Evolutionary conservation across 2,329 filamentous ascomycete species (phyloP), one percentile per base, ranked within the genome.

Genomic region (Drechslerella stenobrocha): DNA sequence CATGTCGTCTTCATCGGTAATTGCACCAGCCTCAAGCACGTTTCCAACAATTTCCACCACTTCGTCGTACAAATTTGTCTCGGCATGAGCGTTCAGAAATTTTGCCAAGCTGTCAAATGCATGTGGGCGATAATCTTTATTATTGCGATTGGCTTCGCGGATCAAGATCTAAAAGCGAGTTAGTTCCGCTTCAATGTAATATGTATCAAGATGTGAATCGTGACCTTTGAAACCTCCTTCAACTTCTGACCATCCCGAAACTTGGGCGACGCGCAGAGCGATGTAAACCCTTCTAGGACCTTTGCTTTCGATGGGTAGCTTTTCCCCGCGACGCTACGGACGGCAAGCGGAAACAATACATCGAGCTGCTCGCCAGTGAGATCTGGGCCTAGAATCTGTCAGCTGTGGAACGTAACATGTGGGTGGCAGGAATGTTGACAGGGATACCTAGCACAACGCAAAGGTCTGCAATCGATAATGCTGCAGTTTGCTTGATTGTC

Each of bases 291-390:
- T 42, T 85, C 81, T 1, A 97, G 80, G 28, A 98, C 83, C 71
- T 84, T 85, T 77, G 96, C 90, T 75, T 98, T 98, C 20, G 90
- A 90, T 0, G 87, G 82, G 81, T 96, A 98, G 0, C 91, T 96
- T 80, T 96, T 97, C 9, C 95, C 84, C 1, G 84, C 83, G 37
- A 97, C 78, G 1, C 89, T 85, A 73, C 87, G 89, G 70, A 96
- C 89, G 47, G 96, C 80, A 1, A 87, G 83, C 0, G 89, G 89
- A 92, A 92, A 98, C 20, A 96, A 79, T 13, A 79, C 78, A 71
- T 81, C 79, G 15, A 88, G 80, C 37, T 85, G 84, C 1, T 80
- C 74, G 15, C 81, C 79, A 67, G 82, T 83, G 53, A 89, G 83
- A 42, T 83, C 81, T 83, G 3, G 81, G 76, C 52, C 74, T 75